These are phyloP conservation scores for Luvunga scandens DNA, from an alignment of 345 rosid species.

Conservation along the genomic window DNA sequence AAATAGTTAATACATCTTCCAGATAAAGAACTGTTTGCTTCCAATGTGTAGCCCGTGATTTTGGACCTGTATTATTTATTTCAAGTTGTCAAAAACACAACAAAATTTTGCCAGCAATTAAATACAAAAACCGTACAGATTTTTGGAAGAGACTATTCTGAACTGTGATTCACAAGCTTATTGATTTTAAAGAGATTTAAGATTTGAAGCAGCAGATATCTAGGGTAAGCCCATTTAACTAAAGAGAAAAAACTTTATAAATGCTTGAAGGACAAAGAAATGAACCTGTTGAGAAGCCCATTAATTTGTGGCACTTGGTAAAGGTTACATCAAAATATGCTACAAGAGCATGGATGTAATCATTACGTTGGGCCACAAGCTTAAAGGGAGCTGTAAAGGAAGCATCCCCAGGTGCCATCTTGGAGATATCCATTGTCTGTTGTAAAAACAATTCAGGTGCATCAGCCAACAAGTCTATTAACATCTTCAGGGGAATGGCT, in stretches of 20 bases:
- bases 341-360: constrained; percentile 94
- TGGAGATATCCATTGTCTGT: constrained; percentile 97
- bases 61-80: constrained; percentile 48
- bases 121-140: background rate
- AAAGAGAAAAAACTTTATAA: background rate
- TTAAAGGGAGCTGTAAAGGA: constrained; percentile 93
- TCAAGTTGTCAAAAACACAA: background rate
- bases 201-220: background rate
- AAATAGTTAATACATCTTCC: constrained; percentile 88
- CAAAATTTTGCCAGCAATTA: background rate
- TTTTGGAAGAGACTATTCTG: background rate
- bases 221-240: background rate
- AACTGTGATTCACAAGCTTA: background rate
- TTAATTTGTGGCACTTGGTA: constrained; percentile 87
- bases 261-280: constrained; percentile 2
- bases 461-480: constrained; percentile 15
- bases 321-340: constrained; percentile 99
- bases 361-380: constrained; percentile 93
- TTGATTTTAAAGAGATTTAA: background rate
- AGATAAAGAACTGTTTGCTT: constrained; percentile 92
- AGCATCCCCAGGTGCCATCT: constrained; percentile 93
- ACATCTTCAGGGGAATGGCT: background rate
- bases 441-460: constrained; percentile 12
- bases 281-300: constrained; percentile 95
- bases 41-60: constrained; percentile 88